phyloP scores from a whole-genome alignment of 306 rosid species.

The Mimosa bimucronata region DNA sequence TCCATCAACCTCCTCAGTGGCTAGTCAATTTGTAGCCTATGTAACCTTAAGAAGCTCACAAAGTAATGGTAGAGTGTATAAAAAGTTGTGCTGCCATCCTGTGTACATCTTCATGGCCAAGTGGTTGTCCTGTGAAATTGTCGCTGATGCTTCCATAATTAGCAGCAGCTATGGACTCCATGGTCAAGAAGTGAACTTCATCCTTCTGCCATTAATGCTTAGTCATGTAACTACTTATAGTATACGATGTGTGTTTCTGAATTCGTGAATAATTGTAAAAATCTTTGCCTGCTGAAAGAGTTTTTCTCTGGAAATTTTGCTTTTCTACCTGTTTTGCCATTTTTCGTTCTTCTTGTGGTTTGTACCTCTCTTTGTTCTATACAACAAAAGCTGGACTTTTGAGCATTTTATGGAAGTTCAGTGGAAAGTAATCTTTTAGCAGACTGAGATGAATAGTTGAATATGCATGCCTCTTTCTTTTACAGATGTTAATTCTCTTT shows the following conservation, averaged over 20 bases:
- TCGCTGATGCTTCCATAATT: conserved; percentile 36
- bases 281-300: conserved; percentile 39
- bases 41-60: conserved; percentile 43
- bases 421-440: conserved; percentile 3
- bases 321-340: conserved; percentile 13
- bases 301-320: conserved; percentile 24
- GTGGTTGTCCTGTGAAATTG: conserved; percentile 43
- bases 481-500: conserved; percentile 15
- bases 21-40: conserved; percentile 40
- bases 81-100: conserved; percentile 33
- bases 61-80: conserved; percentile 41
- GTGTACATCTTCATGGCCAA: conserved; percentile 40
- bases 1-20: conserved; percentile 34
- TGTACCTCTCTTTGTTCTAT: conserved; percentile 38
- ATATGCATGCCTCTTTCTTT: conserved; percentile 4
- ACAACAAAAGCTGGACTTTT: conserved; percentile 30
- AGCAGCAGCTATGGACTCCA: conserved; percentile 40
- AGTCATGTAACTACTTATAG: conserved; percentile 38
- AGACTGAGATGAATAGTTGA: conserved; percentile 13
- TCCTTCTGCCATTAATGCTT: conserved; percentile 36
- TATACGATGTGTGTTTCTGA: conserved; percentile 14
- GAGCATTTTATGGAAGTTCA: conserved; percentile 12
- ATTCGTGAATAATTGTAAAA: conserved; percentile 48
- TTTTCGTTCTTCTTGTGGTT: neutral
- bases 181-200: conserved; percentile 39